Percentiles rank a stretch among this genome's conserved stretches.
These are phyloP conservation scores for Amborella trichopoda DNA, from an alignment of 164 flowering plant genomes.

Conservation along the genomic window DNA sequence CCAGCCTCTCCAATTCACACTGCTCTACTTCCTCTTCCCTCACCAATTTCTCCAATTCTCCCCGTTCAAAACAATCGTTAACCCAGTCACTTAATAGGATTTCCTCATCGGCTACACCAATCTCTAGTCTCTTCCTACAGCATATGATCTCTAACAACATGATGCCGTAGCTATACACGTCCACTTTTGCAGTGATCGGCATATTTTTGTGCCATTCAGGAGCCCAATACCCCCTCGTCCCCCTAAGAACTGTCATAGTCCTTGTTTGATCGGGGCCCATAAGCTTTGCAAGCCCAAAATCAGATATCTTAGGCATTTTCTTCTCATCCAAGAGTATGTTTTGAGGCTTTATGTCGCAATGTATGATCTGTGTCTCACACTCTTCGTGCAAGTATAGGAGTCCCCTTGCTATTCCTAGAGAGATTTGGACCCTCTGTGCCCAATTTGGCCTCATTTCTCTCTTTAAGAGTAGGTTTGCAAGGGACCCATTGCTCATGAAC, in stretches of 20 bases:
- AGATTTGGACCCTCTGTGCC: slow-evolving; percentile 10
- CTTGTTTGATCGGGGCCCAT: slow-evolving; percentile 10
- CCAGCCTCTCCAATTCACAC: slow-evolving; percentile 5
- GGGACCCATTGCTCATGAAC: slow-evolving; percentile 12
- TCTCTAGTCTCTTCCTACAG: slow-evolving; percentile 5
- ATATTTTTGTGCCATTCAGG: slow-evolving; percentile 18
- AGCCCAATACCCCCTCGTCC: slow-evolving; percentile 16
- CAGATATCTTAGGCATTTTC: slow-evolving; percentile 10
- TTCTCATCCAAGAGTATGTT: slow-evolving; percentile 14
- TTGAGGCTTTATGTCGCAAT: slow-evolving; percentile 18
- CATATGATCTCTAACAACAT: slow-evolving; percentile 16
- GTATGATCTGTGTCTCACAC: slow-evolving; percentile 14
- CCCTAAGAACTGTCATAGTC: slow-evolving; percentile 12
- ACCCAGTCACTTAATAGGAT: slow-evolving; percentile 12
- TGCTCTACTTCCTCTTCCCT: slow-evolving; percentile 12
- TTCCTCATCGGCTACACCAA: background rate
- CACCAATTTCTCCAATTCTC: slow-evolving; percentile 5
- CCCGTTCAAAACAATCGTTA: slow-evolving; percentile 7
- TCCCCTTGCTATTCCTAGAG: slow-evolving; percentile 14
- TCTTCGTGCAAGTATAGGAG: slow-evolving; percentile 14
- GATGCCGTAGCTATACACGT: slow-evolving; percentile 19
- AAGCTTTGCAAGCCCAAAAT: slow-evolving; percentile 21
- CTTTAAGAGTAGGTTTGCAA: slow-evolving; percentile 12
- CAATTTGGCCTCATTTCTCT: slow-evolving; percentile 10
- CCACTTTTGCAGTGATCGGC: slow-evolving; percentile 17